Conservation (phyloP, 176 grass and related monocot genomes). For the Triticum dicoccoides region DNA sequence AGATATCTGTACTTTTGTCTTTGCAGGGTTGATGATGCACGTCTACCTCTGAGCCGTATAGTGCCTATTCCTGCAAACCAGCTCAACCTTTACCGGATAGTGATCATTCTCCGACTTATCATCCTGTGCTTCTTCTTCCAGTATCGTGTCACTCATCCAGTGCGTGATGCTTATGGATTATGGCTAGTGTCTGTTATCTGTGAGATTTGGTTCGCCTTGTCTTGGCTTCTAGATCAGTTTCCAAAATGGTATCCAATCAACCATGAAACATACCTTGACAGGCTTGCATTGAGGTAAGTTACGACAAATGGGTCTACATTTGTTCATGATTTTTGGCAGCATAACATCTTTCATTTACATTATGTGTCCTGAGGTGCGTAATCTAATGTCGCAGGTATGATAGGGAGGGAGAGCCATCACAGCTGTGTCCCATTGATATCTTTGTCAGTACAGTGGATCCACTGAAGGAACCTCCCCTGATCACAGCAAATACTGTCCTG, state of each 20-base stretch:
- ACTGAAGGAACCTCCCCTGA: conserved; percentile 82
- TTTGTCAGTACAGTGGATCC: conserved; percentile 97
- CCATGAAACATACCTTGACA: conserved; percentile 94
- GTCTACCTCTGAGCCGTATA: conserved; percentile 86
- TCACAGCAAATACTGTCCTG: conserved; percentile 86
- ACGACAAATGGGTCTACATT: not conserved
- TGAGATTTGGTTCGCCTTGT: conserved; percentile 99
- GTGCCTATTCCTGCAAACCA: conserved; percentile 90
- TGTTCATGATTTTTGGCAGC: conserved; percentile 6
- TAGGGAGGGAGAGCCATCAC: conserved; percentile 88
- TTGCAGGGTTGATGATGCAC: conserved; percentile 96
- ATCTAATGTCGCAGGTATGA: conserved; percentile 57
- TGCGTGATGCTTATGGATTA: conserved; percentile 82
- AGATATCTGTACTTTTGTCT: conserved; percentile 30
- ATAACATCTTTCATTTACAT: not conserved
- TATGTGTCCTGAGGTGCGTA: conserved; percentile 12
- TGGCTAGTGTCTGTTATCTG: conserved; percentile 98
- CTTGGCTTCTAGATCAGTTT: conserved; percentile 99
- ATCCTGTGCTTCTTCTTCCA: conserved; percentile 99
- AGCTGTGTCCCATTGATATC: conserved; percentile 76
- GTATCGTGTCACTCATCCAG: conserved; percentile 95
- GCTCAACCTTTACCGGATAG: conserved; percentile 89
- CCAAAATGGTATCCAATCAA: conserved; percentile 99
- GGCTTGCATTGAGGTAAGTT: conserved; percentile 88
- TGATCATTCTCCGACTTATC: conserved; percentile 96